phyloP scores from a whole-genome alignment of 2,329 filamentous ascomycete species.

The Chrysoporthe deuterocubensis region DNA sequence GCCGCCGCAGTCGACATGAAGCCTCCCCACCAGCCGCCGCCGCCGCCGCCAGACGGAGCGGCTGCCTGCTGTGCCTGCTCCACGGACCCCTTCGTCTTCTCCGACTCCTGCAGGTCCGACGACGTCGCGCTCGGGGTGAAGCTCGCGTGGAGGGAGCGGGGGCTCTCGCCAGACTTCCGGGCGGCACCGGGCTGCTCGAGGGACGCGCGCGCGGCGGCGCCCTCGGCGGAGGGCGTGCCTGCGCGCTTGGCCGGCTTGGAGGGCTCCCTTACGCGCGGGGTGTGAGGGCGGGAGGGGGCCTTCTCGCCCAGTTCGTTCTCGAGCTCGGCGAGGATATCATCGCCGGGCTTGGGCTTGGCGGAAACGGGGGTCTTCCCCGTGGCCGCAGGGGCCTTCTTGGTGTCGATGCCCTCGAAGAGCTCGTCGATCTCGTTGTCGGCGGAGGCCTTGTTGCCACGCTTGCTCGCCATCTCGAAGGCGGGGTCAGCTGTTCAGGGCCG shows the following conservation, averaged over 20 bases:
- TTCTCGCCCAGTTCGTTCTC: constrained; percentile 76
- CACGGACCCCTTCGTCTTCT: constrained; percentile 51
- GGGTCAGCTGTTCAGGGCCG: constrained; percentile 19
- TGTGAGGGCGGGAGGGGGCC: constrained; percentile 77
- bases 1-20: constrained; percentile 81
- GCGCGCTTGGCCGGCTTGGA: constrained; percentile 56
- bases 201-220: constrained; percentile 53
- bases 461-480: constrained; percentile 57
- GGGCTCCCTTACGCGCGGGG: constrained; percentile 70
- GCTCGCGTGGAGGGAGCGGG: constrained; percentile 70
- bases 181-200: constrained; percentile 63
- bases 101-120: constrained; percentile 62
- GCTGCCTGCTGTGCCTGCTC: constrained; percentile 45
- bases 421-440: constrained; percentile 68
- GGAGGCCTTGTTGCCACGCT: constrained; percentile 59
- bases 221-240: constrained; percentile 51
- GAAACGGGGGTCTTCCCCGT: constrained; percentile 49
- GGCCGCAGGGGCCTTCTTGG: constrained; percentile 54
- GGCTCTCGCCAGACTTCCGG: constrained; percentile 80
- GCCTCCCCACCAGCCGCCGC: constrained; percentile 88
- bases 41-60: constrained; percentile 38
- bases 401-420: constrained; percentile 65
- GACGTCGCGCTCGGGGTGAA: constrained; percentile 71
- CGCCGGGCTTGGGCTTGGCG: constrained; percentile 53
- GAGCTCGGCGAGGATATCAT: constrained; percentile 86